Evolutionary conservation across 1,284 basidiomycete species (phyloP).

Genomic region (Hymenochaete sp.): DNA sequence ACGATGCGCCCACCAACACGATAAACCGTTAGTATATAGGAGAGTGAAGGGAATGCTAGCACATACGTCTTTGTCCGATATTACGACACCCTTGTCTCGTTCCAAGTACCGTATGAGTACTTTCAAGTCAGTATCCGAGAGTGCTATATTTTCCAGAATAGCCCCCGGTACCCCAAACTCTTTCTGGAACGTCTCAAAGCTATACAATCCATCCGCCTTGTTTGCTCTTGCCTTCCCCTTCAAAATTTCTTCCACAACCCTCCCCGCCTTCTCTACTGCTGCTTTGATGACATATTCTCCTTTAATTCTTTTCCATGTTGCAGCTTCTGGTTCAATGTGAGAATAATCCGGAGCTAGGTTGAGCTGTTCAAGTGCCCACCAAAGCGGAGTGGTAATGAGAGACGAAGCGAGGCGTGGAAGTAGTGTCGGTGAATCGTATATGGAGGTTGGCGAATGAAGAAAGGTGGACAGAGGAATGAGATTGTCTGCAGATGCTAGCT

Average conservation of each 20-base stretch:
- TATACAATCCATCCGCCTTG: conserved; percentile 59
- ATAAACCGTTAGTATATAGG: conserved; percentile 5
- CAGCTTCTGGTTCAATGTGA: conserved; percentile 42
- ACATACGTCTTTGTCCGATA: conserved; percentile 58
- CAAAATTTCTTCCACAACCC: conserved; percentile 41
- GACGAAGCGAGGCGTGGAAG: conserved; percentile 61
- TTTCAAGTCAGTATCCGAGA: conserved; percentile 56
- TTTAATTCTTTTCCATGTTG: conserved; percentile 53
- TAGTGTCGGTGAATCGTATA: conserved; percentile 63
- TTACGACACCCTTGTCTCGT: conserved; percentile 60
- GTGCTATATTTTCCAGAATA: conserved; percentile 27
- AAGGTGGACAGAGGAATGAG: conserved; percentile 54
- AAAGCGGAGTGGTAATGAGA: conserved; percentile 70
- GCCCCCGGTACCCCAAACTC: conserved; percentile 37
- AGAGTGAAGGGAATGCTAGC: neutral
- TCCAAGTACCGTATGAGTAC: conserved; percentile 72
- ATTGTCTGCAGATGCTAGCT: conserved; percentile 39
- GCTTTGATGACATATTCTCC: conserved; percentile 73
- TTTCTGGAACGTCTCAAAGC: conserved; percentile 49
- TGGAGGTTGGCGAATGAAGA: conserved; percentile 46
- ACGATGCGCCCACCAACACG: conserved; percentile 5
- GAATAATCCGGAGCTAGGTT: conserved; percentile 61
- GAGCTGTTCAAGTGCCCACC: conserved; percentile 78
- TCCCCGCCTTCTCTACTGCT: conserved; percentile 59
- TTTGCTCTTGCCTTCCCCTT: conserved; percentile 37